phyloP scores from a whole-genome alignment of 352 stramenopile genomes.

The Chrysophaeum taylorii region DNA sequence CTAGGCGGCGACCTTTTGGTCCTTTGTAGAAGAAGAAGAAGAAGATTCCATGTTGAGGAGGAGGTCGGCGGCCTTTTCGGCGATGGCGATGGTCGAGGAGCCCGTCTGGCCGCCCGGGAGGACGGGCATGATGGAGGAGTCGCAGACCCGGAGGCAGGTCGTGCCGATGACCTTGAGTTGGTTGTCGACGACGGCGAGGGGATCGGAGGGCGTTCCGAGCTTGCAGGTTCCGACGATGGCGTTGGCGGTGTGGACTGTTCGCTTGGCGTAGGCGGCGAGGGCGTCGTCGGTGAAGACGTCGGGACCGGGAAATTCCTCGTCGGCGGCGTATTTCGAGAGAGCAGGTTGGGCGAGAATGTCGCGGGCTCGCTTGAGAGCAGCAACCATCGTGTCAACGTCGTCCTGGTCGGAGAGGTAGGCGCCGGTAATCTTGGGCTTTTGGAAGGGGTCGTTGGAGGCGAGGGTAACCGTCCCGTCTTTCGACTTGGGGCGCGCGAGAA shows the following conservation, averaged over 20 bases:
- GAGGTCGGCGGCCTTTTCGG: conserved; percentile 77
- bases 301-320: conserved; percentile 21
- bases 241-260: conserved; percentile 35
- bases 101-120: conserved; percentile 79
- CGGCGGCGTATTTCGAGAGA: conserved; percentile 17
- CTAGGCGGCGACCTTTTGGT: no score
- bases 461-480: conserved; percentile 31
- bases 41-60: no score
- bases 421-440: conserved; percentile 35
- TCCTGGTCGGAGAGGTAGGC: conserved; percentile 34
- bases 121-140: conserved; percentile 81
- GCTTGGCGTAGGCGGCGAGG: conserved; percentile 34
- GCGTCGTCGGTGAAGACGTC: conserved; percentile 20
- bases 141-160: conserved; percentile 67
- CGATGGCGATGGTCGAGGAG: conserved; percentile 75
- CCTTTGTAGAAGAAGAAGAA: no score
- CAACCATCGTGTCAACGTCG: conserved; percentile 32
- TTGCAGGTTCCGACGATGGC: conserved; percentile 39
- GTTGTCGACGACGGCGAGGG: conserved; percentile 53
- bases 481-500: conserved; percentile 33
- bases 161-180: conserved; percentile 65
- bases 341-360: conserved; percentile 27
- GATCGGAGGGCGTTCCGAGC: conserved; percentile 13
- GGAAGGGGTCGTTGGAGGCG: conserved; percentile 35
- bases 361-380: conserved; percentile 25